Evolutionary conservation across 257 asterid genomes (phyloP), one percentile per base, ranked within the genome.

Genomic region (Linaria vulgaris): DNA sequence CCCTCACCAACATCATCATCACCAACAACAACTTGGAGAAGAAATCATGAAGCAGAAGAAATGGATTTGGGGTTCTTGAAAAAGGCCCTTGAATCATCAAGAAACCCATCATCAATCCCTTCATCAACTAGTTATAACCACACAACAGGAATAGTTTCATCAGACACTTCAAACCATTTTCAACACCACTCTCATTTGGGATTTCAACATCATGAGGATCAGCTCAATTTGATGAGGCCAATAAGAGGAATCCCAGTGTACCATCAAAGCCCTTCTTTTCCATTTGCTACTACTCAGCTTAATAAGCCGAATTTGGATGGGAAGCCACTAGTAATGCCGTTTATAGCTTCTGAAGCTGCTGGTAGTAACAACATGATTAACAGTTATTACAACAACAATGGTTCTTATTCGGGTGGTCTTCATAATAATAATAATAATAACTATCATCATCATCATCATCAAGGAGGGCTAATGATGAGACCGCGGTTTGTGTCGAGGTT

Each of bases 191-290:
- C 41, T 4, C 10, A 8, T 8, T 34, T 34, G 41, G 41, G 3
- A 6, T 30, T 2, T 6, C 3, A 30, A 30, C n/a, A n/a, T 27
- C 34, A 27, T 27, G 34, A 27, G 34, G 34, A 34, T 34, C 80
- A 81, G 41, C 64, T 74, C 5, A 74, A 78, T 41, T 64, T 78
- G 67, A 25, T 81, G 76, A 78, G 76, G 61, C 96, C 96, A 11
- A 87, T 90, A 16, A 76, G 85, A 72, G 97, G 97, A 60, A 79
- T 90, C 45, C 97, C 97, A 4, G 81, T 90, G 12, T 87, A 87
- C 81, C 92, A 34, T n/a, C n/a, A 7, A 34, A 34, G 11, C 6
- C 41, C 82, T 27, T 9, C 8, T 23, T 62, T 72, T 68, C 82
- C 85, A 12, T 76, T 80, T 64, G 24, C 65, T 11, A 31, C 25